These are phyloP conservation scores for Gymnopilus dilepis DNA, from an alignment of 768 basidiomycete genomes.

Conservation along the genomic window DNA sequence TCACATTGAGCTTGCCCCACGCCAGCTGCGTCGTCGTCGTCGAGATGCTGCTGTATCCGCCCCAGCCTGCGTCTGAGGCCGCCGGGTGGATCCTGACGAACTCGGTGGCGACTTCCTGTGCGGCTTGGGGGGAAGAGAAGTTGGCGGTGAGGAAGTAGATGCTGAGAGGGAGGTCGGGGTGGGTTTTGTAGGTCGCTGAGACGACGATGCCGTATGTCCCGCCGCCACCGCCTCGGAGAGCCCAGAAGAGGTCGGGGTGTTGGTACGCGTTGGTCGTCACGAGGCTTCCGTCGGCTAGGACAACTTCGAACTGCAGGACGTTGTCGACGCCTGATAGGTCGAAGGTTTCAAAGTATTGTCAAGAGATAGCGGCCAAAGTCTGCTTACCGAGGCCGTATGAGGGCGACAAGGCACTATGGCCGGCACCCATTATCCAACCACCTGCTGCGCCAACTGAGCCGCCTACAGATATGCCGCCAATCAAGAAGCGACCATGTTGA, in stretches of 20 bases:
- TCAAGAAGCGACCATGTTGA: slow-evolving; percentile 43
- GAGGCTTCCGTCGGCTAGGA: slow-evolving; percentile 46
- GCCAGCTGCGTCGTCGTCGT: slow-evolving; percentile 26
- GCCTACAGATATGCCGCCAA: slow-evolving; percentile 47
- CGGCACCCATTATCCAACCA: slow-evolving; percentile 54
- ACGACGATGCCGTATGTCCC: slow-evolving; percentile 54
- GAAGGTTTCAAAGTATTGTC: neutral
- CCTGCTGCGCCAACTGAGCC: slow-evolving; percentile 53
- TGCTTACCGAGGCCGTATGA: slow-evolving; percentile 46
- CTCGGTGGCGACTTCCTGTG: slow-evolving; percentile 38
- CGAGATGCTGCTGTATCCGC: slow-evolving; percentile 38
- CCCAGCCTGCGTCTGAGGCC: slow-evolving; percentile 51
- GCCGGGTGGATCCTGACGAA: slow-evolving; percentile 38
- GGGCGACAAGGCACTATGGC: slow-evolving; percentile 47
- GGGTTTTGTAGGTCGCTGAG: slow-evolving; percentile 50
- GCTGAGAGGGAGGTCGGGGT: slow-evolving; percentile 41
- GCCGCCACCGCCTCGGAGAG: slow-evolving; percentile 56
- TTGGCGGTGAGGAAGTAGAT: slow-evolving; percentile 33
- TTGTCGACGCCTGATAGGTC: slow-evolving; percentile 53
- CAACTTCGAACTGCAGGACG: slow-evolving; percentile 47
- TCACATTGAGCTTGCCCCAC: slow-evolving; percentile 40
- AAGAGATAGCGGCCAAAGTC: neutral
- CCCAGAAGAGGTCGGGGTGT: slow-evolving; percentile 57
- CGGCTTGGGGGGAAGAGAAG: slow-evolving; percentile 33
- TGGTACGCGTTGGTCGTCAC: slow-evolving; percentile 45